Base-by-base conservation (phyloP, 1,284 basidiomycete species). In the Rhodotorula sp. region DNA sequence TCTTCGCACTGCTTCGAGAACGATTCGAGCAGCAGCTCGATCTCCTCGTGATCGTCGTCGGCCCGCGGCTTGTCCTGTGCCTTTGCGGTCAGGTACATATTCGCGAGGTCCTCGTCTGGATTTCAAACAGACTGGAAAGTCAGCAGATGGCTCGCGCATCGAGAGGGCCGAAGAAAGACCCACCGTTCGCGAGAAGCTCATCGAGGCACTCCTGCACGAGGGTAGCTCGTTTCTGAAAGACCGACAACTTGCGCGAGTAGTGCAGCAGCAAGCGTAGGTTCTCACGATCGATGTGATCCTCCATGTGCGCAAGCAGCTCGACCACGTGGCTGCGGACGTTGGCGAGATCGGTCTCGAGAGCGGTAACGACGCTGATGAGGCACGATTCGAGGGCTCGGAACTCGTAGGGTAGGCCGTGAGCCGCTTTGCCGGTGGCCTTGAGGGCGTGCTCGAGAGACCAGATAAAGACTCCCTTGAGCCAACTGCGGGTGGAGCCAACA, bases 1-100 rank as follows among this genome's bases (percentile, higher is more conserved):
- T 97, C 94, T 81, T 97, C 94, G 0, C 94, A 92, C 80, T 97
- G 95, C 80, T 97, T 97, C 34, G 90, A 87, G 80, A 97, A 97
- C 16, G 90, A 91, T 81, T 99, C 95, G 10, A 99, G 83, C 8
- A 99, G 83, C 10, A 97, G 86, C 80, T 99, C 95, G 2, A 98
- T 84, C 76, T 98, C 94, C 75, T 95, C 91, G 79, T 97, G 94
- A 79, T 97, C 94, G 76, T 89, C 84, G 60, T 85, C 78, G 26
- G 85, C 83, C 31, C 90, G 85, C 18, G 83, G 81, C 1, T 83
- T 77, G 18, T 85, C 85, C 43, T 86, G 86, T 75, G 86, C 87
- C 81, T 90, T 90, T 79, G 92, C 91, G 0, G 87, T 91, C 62
- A 97, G 86, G 81, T 95, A 94, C 92, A 95, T 95, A 0, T 90